phyloP scores from a whole-genome alignment of 345 rosid genomes.

The Populus alba region DNA sequence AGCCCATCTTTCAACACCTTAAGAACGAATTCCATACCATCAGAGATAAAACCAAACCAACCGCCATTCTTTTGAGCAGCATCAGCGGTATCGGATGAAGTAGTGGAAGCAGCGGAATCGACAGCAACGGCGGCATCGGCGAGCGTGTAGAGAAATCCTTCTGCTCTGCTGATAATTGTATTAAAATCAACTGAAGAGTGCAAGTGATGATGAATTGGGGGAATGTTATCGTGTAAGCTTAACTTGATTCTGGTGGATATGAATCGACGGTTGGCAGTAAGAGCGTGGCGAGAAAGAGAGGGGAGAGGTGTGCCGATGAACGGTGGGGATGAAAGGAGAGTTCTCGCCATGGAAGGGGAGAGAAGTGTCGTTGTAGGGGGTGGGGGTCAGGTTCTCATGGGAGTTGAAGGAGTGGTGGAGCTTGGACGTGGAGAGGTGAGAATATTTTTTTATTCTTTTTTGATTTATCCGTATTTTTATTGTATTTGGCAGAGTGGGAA shows the following conservation, averaged over 20 bases:
- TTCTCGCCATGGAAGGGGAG: conserved; percentile 64
- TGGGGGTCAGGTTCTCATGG: conserved; percentile 24
- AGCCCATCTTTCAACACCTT: conserved; percentile 93
- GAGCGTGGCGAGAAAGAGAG: conserved; percentile 42
- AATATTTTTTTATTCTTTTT: neutral
- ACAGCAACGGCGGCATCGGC: conserved; percentile 78
- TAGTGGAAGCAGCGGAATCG: conserved; percentile 44
- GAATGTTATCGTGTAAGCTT: conserved; percentile 65
- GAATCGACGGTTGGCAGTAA: conserved; percentile 47
- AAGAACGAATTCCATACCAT: conserved; percentile 81
- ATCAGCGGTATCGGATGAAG: conserved; percentile 42
- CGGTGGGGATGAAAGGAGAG: conserved; percentile 70
- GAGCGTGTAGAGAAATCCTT: conserved; percentile 72
- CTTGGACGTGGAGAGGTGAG: neutral
- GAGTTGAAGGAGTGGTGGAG: conserved; percentile 18
- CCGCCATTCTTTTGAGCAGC: conserved; percentile 73
- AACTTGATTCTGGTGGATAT: conserved; percentile 50
- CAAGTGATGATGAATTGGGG: conserved; percentile 50
- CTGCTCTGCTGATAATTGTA: conserved; percentile 49
- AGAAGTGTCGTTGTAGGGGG: neutral
- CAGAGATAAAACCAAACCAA: conserved; percentile 91
- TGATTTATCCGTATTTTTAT: neutral
- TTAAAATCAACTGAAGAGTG: conserved; percentile 51
- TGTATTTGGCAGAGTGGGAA: neutral
- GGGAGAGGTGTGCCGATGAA: conserved; percentile 61